Evolutionary conservation across 164 flowering plant genomes (phyloP), one percentile per base, ranked within the genome.

Genomic region (Houttuynia cordata): DNA sequence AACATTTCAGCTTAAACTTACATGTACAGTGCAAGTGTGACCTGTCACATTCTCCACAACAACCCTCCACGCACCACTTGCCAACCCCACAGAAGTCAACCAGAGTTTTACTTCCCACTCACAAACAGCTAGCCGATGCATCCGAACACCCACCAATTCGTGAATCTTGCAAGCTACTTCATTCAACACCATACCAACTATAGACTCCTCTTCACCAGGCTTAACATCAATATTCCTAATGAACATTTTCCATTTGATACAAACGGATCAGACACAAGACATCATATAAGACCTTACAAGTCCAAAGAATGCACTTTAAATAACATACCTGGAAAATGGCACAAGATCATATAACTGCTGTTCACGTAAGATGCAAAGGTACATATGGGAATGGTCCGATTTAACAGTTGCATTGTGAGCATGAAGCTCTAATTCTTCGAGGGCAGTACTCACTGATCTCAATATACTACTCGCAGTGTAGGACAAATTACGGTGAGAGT

Each of bases 61-160:
- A 61, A 88, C 73, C 68, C 99, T 87, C 99, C 97, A 91, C 63
- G 96, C 85, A 64, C 97, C 97, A 68, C 81, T 80, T 51, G 93
- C 88, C 45, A 64, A 78, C 56, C 91, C 97, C 56, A 72, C 70
- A 59, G 88, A 79, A 45, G 82, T 75, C 67, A 94, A 72, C 87
- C 93, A 81, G 34, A 94, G 91, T 70, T 87, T 91, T 65, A 94
- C 88, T 77, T 94, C 99, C 99, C 99, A 94, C 76, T 87, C 85
- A 68, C 88, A 84, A 58, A 94, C 96, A 67, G 88, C 85, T 62
- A 94, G 74, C 22, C 86, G 71, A 56, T 94, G 87, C 99, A 94
- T 87, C 70, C 89, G 82, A 45, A 84, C 96, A 58, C 97, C 97
- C 75, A 80, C 87, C 63, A 69, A 75, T 52, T 81, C 71, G 76